Evolutionary conservation across 2,329 filamentous ascomycete species (phyloP), one percentile per base, ranked within the genome.

Genomic region (Bipolaris zeicola): DNA sequence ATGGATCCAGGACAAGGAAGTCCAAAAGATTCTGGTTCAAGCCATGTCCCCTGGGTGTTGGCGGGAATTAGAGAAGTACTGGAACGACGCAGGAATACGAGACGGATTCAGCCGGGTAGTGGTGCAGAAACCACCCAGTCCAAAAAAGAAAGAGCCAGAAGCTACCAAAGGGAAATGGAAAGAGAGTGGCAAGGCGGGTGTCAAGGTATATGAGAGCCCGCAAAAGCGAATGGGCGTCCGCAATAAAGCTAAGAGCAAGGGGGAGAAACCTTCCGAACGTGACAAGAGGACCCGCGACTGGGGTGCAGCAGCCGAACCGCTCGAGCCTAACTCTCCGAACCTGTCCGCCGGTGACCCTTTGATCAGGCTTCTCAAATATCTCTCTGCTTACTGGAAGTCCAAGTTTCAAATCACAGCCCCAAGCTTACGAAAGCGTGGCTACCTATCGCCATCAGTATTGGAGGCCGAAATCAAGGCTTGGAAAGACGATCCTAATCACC

Each of bases 371-470:
- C 81, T 98, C 68, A 89, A 89, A 67, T 82, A 86, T 48, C 78
- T 99, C n/a, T 82, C 88, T 8, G 84, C 87, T 1, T 97, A 92
- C 82, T 99, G 95, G 95, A 92, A 88, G 72, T 89, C 92, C 67
- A 83, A 88, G 33, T 99, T 96, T 74, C 84, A 81, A 1, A 82
- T 95, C 41, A 91, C 87, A 0, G 84, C 88, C 0, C 92, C 93
- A 0, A 91, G 91, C 0, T 70, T 98, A 20, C 85, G 93, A n/a
- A 99, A 98, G 78, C 83, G 86, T 71, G 95, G 95, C 0, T 98
- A 98, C 72, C 89, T 94, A 79, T 83, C 89, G 0, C 83, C 92
- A n/a, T 82, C 89, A 65, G 83, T 86, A 22, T 78, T 96, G 2
- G 88, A 92, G 64, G 84, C 87, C n/a, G 82, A 95, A 57, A 86